Conservation (phyloP, 768 basidiomycete genomes). For the Russula lepida region DNA sequence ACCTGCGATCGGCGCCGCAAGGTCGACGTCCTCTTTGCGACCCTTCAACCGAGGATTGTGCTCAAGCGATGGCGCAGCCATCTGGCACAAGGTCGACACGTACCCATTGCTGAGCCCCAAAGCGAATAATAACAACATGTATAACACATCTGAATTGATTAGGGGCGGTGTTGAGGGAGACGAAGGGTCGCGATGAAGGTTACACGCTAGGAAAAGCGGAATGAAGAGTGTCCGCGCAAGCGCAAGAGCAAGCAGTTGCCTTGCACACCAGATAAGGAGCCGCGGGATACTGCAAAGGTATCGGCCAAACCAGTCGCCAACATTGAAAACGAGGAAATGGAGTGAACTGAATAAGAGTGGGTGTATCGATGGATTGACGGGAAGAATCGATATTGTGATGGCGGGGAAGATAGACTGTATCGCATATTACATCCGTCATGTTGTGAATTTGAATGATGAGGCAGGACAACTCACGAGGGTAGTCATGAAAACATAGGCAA, state of each 20-base stretch:
- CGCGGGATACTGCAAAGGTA: conserved; percentile 57
- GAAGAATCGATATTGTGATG: conserved; percentile 67
- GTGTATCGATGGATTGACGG: conserved; percentile 57
- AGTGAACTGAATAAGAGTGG: conserved; percentile 75
- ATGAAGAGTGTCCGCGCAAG: conserved; percentile 72
- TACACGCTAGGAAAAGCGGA: conserved; percentile 84
- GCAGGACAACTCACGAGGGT: conserved; percentile 54
- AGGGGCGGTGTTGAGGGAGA: conserved; percentile 26
- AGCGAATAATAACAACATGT: conserved; percentile 59
- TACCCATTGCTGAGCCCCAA: conserved; percentile 84
- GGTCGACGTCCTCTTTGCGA: conserved; percentile 68
- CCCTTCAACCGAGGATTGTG: conserved; percentile 70
- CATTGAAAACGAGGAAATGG: conserved; percentile 71
- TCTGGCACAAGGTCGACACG: conserved; percentile 69
- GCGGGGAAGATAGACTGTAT: conserved; percentile 78
- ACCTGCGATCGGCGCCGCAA: conserved; percentile 72
- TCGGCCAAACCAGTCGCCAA: conserved; percentile 65
- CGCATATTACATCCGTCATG: conserved; percentile 6
- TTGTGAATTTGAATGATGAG: neutral
- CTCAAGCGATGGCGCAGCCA: conserved; percentile 71
- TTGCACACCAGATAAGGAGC: conserved; percentile 61
- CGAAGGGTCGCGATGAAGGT: conserved; percentile 47
- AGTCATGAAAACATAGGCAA: conserved; percentile 66
- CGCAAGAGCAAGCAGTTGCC: conserved; percentile 53
- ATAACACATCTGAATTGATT: conserved; percentile 70